Evolutionary conservation across 331 rosid genomes (phyloP).

Genomic region (Malus hybrid): DNA sequence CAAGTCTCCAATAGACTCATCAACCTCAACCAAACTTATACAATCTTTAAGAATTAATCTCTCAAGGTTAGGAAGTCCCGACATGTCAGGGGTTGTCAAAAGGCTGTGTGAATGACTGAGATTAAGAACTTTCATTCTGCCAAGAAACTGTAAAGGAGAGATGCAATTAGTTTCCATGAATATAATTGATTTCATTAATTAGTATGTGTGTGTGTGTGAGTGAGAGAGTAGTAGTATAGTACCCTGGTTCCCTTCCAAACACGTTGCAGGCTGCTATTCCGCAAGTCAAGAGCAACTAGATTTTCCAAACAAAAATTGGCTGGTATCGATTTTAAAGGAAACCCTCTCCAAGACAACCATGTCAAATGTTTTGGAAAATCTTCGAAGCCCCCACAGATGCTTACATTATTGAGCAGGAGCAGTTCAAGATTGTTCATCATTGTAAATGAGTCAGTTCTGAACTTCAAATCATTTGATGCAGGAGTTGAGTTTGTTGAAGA

Average conservation of each 20-base stretch:
- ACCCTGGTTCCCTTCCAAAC: conserved; percentile 7
- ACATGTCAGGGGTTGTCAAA: too few species aligned
- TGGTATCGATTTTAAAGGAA: not conserved
- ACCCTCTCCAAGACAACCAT: not conserved
- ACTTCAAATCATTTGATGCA: not conserved
- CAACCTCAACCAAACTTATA: too few species aligned
- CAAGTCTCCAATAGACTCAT: too few species aligned
- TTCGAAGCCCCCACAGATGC: not conserved
- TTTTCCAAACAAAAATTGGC: not conserved
- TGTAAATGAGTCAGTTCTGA: not conserved
- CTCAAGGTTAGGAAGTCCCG: too few species aligned
- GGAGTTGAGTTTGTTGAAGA: not conserved
- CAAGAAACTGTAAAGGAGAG: too few species aligned
- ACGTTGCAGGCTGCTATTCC: not conserved
- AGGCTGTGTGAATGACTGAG: too few species aligned
- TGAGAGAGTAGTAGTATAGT: not conserved
- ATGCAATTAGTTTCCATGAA: too few species aligned
- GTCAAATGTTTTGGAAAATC: not conserved
- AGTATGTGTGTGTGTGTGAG: too few species aligned
- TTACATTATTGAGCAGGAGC: not conserved
- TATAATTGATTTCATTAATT: too few species aligned
- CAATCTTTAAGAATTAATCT: too few species aligned
- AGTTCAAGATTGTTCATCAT: not conserved
- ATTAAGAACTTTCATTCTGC: too few species aligned
- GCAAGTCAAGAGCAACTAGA: not conserved